Evolutionary conservation across 495 filamentous ascomycete genomes (phyloP).

Genomic region (Aspergillus carlsbadensis): DNA sequence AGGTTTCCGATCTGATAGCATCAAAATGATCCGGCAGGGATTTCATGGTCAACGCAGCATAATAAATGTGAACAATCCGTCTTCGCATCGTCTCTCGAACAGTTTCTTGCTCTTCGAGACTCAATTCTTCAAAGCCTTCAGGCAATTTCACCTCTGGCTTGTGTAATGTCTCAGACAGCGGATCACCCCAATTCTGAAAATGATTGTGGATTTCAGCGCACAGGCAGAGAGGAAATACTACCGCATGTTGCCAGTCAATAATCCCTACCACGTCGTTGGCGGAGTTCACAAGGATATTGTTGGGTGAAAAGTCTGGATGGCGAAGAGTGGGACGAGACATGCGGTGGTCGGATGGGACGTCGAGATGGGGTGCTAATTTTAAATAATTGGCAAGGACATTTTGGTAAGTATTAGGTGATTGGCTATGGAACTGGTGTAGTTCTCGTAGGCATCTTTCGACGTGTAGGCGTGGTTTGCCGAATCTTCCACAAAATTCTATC

Average conservation of each 20-base stretch:
- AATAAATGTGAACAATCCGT: conserved; percentile 28
- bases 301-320: conserved; percentile 26
- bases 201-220: conserved; percentile 28
- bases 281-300: conserved; percentile 29
- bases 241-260: conserved; percentile 36
- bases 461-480: conserved; percentile 26
- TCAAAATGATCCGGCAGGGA: conserved; percentile 28
- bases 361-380: conserved; percentile 21
- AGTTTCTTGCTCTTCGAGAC: conserved; percentile 15
- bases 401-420: conserved; percentile 16
- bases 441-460: conserved; percentile 27
- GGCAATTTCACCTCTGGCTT: conserved; percentile 27
- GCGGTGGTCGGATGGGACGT: conserved; percentile 17
- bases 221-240: conserved; percentile 28
- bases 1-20: conserved; percentile 20
- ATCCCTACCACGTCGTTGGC: conserved; percentile 30
- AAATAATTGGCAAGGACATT: conserved; percentile 23
- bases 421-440: conserved; percentile 16
- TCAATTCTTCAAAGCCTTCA: conserved; percentile 21
- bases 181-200: conserved; percentile 35
- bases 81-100: conserved; percentile 26
- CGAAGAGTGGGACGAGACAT: conserved; percentile 25
- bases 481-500: conserved; percentile 22
- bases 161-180: conserved; percentile 22
- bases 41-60: conserved; percentile 26